Percentiles rank a stretch among this genome's conserved stretches.
phyloP scores from a whole-genome alignment of 768 basidiomycete genomes.

The Phanerochaete carnosa region DNA sequence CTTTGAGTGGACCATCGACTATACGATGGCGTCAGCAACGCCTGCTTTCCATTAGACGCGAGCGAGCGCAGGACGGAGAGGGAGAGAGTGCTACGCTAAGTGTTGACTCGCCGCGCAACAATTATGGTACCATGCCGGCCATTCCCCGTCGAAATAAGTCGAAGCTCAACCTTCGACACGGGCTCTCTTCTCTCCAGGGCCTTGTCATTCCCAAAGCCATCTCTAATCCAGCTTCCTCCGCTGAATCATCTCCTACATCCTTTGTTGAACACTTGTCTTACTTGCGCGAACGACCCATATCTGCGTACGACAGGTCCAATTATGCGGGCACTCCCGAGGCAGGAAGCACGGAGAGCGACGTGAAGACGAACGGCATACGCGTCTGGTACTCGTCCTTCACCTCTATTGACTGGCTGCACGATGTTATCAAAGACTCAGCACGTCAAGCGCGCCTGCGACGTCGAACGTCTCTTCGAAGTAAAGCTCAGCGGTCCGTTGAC shows the following conservation, averaged over 20 bases:
- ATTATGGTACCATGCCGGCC: conserved; percentile 55
- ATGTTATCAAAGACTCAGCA: conserved; percentile 89
- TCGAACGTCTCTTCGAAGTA: conserved; percentile 67
- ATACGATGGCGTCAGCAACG: conserved; percentile 61
- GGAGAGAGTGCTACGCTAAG: conserved; percentile 21
- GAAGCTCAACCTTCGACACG: conserved; percentile 31
- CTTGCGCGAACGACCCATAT: conserved; percentile 59
- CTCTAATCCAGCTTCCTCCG: conserved; percentile 36
- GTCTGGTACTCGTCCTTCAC: conserved; percentile 93
- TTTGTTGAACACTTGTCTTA: conserved; percentile 23
- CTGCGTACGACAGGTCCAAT: conserved; percentile 62
- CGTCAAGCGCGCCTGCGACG: conserved; percentile 72
- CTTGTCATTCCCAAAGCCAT: conserved; percentile 28
- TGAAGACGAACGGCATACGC: conserved; percentile 81
- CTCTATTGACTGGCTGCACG: conserved; percentile 95
- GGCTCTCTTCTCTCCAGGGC: conserved; percentile 34
- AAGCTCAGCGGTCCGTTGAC: conserved; percentile 61
- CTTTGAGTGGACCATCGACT: conserved; percentile 47
- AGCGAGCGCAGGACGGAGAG: conserved; percentile 7
- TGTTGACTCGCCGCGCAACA: conserved; percentile 21
- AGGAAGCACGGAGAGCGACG: conserved; percentile 46
- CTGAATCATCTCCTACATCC: conserved; percentile 29
- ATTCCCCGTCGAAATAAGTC: background rate
- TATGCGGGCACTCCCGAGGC: conserved; percentile 28
- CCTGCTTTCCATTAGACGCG: conserved; percentile 49